These are phyloP conservation scores for Phyllosticta citrichinensis DNA, from an alignment of 2,329 filamentous ascomycete species.

Conservation along the genomic window DNA sequence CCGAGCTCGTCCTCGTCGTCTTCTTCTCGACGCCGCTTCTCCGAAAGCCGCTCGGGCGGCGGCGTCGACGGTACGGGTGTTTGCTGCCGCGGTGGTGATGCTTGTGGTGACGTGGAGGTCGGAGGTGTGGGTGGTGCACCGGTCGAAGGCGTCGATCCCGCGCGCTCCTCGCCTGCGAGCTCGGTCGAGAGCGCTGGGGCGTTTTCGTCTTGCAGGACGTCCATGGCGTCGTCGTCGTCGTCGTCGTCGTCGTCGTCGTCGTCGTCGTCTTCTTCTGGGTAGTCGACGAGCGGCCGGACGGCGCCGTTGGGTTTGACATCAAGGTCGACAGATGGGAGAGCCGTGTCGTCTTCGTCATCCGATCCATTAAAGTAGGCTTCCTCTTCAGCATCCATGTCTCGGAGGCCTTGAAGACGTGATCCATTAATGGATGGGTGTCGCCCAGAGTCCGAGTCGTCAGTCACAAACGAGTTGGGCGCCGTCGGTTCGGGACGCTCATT, in stretches of 20 bases:
- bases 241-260: constrained; percentile 56
- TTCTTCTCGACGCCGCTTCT: constrained; percentile 85
- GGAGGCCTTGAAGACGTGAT: constrained; percentile 58
- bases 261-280: constrained; percentile 66
- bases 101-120: constrained; percentile 6
- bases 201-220: constrained; percentile 35
- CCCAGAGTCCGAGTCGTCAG: constrained; percentile 53
- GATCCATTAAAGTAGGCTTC: constrained; percentile 91
- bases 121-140: constrained; percentile 2
- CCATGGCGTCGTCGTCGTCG: constrained; percentile 41
- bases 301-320: constrained; percentile 47
- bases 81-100: constrained; percentile 3
- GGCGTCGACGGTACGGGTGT: constrained; percentile 7
- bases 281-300: constrained; percentile 69
- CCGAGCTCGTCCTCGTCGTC: constrained; percentile 89
- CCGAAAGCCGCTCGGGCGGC: constrained; percentile 65
- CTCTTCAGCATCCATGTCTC: constrained; percentile 74
- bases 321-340: constrained; percentile 17
- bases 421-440: constrained; percentile 43
- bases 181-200: not conserved
- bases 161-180: not conserved
- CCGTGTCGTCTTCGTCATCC: constrained; percentile 65
- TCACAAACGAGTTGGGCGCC: constrained; percentile 55
- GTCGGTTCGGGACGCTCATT: constrained; percentile 46
- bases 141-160: not conserved